A percentile compares a stretch with the other conserved stretches of the same genome.
phyloP scores from a whole-genome alignment of 768 basidiomycete genomes.

The Hypsizygus marmoreus region DNA sequence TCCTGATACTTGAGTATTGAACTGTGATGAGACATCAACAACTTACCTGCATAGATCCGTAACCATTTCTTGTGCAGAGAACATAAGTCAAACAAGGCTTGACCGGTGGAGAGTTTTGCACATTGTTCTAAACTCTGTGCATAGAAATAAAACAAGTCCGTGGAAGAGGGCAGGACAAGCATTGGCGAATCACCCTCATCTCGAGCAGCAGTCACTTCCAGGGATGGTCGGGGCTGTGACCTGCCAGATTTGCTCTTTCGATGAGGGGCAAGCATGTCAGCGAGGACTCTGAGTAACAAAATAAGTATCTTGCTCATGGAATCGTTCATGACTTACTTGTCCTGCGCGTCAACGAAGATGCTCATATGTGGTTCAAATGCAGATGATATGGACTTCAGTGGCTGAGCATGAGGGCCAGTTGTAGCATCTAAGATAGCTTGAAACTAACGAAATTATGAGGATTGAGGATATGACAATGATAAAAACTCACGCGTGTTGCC shows the following conservation, averaged over 20 bases:
- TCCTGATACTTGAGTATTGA: conserved; percentile 10
- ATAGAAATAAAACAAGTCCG: conserved; percentile 97
- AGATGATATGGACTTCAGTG: conserved; percentile 76
- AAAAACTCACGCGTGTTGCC: conserved; percentile 60
- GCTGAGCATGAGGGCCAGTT: conserved; percentile 48
- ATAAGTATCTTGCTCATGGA: neutral
- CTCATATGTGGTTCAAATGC: conserved; percentile 92
- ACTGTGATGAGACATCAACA: neutral
- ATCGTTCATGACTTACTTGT: conserved; percentile 59
- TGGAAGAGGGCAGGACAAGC: conserved; percentile 89
- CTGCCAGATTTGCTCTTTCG: conserved; percentile 47
- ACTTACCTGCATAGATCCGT: conserved; percentile 84
- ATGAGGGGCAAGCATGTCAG: conserved; percentile 89
- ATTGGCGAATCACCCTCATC: conserved; percentile 50
- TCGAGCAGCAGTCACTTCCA: conserved; percentile 54
- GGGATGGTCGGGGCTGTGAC: conserved; percentile 60
- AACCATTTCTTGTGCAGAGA: conserved; percentile 92
- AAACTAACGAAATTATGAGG: conserved; percentile 43
- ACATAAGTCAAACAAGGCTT: conserved; percentile 80
- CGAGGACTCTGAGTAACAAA: conserved; percentile 61
- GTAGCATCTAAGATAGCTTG: conserved; percentile 62
- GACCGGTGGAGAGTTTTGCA: conserved; percentile 83
- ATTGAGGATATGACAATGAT: neutral
- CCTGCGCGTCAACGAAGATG: conserved; percentile 95
- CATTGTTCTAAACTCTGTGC: conserved; percentile 94